Conservation (phyloP, 139 green algal species). For the Nannochloris sp. region DNA sequence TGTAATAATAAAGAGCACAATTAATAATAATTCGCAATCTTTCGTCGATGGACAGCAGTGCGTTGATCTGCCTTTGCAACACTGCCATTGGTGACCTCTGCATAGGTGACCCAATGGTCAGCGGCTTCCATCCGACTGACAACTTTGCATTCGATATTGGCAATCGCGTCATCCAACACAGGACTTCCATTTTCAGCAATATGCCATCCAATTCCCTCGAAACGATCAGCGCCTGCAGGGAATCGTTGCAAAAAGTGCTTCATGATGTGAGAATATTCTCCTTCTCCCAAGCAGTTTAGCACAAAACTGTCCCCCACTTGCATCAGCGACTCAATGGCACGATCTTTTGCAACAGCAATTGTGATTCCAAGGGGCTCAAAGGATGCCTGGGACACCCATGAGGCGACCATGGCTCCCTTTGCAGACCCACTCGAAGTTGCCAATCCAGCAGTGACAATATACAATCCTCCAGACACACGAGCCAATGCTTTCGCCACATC, state of each 20-base stretch:
- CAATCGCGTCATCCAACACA: constrained; percentile 54
- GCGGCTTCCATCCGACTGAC: constrained; percentile 81
- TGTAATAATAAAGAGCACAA: not conserved
- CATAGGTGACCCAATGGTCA: constrained; percentile 97
- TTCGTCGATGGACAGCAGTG: constrained; percentile 87
- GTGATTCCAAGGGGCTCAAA: constrained; percentile 96
- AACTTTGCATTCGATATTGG: constrained; percentile 84
- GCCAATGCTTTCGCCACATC: constrained; percentile 77
- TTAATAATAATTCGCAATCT: constrained; percentile 85
- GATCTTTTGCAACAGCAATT: constrained; percentile 93
- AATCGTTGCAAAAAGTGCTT: constrained; percentile 93
- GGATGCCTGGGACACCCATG: constrained; percentile 79
- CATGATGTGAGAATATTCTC: constrained; percentile 57
- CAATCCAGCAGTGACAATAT: constrained; percentile 78
- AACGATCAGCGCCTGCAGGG: constrained; percentile 80
- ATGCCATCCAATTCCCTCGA: constrained; percentile 55
- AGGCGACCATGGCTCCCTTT: constrained; percentile 53
- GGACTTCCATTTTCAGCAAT: constrained; percentile 33
- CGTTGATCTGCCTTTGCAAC: constrained; percentile 58
- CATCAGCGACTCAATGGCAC: constrained; percentile 96
- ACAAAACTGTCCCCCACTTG: constrained; percentile 94
- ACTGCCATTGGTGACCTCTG: constrained; percentile 56
- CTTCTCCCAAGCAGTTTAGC: constrained; percentile 87
- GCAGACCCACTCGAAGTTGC: constrained; percentile 49
- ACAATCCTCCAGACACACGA: constrained; percentile 75